Base-by-base conservation (phyloP, 768 basidiomycete genomes). In the Mycena epipterygia region DNA sequence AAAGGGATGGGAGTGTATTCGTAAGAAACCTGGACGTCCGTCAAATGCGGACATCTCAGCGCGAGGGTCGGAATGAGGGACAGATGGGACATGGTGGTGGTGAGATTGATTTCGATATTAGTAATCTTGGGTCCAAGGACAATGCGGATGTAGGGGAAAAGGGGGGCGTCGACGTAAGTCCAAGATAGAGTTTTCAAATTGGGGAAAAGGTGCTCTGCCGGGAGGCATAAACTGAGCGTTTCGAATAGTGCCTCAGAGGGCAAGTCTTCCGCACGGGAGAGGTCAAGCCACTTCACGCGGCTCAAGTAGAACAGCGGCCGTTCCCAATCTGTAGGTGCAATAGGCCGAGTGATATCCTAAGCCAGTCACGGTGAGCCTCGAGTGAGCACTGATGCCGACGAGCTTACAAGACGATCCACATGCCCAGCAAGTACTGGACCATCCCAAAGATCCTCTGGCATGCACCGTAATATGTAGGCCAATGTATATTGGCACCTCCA, bases 181-280 rank as follows among this genome's bases (percentile, higher is more conserved):
- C 59, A 60, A 13, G n/a, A 60, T 42, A 9, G n/a, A n/a, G 30
- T 33, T 13, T 25, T 19, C 25, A 60, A 30, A n/a, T 60, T 46
- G 13, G 59, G 59, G 32, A 60, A 60, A n/a, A 60, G 6, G 44
- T 60, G 59, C 14, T 60, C 59, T 5, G 11, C 32, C 5, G 59
- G 59, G 16, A 46, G 32, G 25, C n/a, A 60, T 21, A 44, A 35
- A n/a, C 19, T 14, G 3, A 60, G 44, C 7, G 25, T 33, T 5
- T 48, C 44, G 23, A 60, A 48, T 2, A 60, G 12, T 29, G n/a
- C 32, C 13, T 30, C 29, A 14, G 59, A 60, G 5, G 42, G 59
- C 23, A 58, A 19, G 1, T 58, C 33, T 16, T 19, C 42, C 5
- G 16, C 5, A 21, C 5, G 5, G 13, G 17, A 25, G 48, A 49